phyloP scores from a whole-genome alignment of 2,329 filamentous ascomycete genomes.

The Capronia coronata region DNA sequence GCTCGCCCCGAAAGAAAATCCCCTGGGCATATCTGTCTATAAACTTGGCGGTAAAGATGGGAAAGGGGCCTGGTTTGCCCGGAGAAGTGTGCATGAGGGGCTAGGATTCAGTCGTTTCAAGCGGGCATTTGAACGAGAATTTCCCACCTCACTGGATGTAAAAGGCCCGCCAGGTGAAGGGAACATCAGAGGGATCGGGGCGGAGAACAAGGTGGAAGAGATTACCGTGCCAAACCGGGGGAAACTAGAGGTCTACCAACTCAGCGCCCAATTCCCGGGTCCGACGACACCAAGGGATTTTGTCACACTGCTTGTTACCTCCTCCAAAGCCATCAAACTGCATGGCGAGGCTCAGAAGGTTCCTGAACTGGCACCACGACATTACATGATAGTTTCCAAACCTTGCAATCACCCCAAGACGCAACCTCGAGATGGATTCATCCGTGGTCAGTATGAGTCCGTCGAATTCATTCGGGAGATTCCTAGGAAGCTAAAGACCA shows the following conservation, averaged over 20 bases:
- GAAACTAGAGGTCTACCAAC: slow-evolving; percentile 60
- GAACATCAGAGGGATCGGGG: slow-evolving; percentile 77
- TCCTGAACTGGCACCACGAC: slow-evolving; percentile 45
- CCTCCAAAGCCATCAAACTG: slow-evolving; percentile 38
- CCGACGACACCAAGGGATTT: slow-evolving; percentile 86
- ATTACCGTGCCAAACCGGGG: slow-evolving; percentile 40
- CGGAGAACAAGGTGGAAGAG: slow-evolving; percentile 66
- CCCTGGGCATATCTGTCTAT: slow-evolving; percentile 68
- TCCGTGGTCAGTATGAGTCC: slow-evolving; percentile 82
- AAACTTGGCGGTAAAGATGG: slow-evolving; percentile 74
- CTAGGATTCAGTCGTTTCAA: slow-evolving; percentile 72
- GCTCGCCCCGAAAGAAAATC: slow-evolving; percentile 64
- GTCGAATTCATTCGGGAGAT: slow-evolving; percentile 87
- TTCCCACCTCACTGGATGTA: slow-evolving; percentile 67
- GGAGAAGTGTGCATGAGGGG: slow-evolving; percentile 74
- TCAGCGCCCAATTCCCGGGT: slow-evolving; percentile 83
- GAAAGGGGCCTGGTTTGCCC: slow-evolving; percentile 81
- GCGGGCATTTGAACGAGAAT: slow-evolving; percentile 69
- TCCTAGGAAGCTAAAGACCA: slow-evolving; percentile 47
- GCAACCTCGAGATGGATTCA: slow-evolving; percentile 63
- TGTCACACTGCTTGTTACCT: slow-evolving; percentile 69
- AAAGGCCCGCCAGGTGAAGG: slow-evolving; percentile 64
- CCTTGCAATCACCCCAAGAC: slow-evolving; percentile 72
- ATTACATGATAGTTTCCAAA: slow-evolving; percentile 82
- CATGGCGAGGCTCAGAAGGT: slow-evolving; percentile 25